A percentile compares a stretch with the other conserved stretches of the same genome.
Conservation (phyloP, 768 basidiomycete genomes). For the Amanita thiersii region DNA sequence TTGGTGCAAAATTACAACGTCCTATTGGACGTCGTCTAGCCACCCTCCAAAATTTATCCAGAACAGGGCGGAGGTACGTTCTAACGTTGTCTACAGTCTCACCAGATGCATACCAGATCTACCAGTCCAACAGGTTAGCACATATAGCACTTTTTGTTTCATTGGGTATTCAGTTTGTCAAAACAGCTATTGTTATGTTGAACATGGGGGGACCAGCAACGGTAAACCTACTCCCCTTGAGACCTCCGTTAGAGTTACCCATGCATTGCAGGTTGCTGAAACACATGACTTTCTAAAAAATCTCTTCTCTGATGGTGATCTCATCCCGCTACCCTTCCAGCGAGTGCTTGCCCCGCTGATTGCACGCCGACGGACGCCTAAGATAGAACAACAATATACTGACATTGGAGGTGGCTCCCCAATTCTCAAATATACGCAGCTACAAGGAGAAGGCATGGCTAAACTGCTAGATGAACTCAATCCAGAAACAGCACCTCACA, state of each 20-base stretch:
- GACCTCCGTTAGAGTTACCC: slow-evolving; percentile 7
- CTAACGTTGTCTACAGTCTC: background rate
- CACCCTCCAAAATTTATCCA: slow-evolving; percentile 30
- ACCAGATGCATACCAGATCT: background rate
- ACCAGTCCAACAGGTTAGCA: slow-evolving; percentile 54
- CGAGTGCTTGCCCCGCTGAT: slow-evolving; percentile 80
- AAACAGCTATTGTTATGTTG: slow-evolving; percentile 83
- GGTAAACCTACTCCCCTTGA: slow-evolving; percentile 32
- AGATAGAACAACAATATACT: slow-evolving; percentile 90
- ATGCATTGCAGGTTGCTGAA: slow-evolving; percentile 63
- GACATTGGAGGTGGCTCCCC: slow-evolving; percentile 97
- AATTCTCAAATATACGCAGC: slow-evolving; percentile 81
- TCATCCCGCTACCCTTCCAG: slow-evolving; percentile 95
- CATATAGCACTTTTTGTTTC: slow-evolving; percentile 10
- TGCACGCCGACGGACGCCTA: slow-evolving; percentile 81
- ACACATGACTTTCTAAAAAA: slow-evolving; percentile 90
- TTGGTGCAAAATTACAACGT: too few relatives aligned
- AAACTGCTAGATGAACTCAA: slow-evolving; percentile 89
- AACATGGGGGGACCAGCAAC: slow-evolving; percentile 99
- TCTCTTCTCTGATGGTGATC: slow-evolving; percentile 86
- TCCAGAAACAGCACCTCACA: slow-evolving; percentile 90
- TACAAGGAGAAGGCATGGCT: slow-evolving; percentile 89
- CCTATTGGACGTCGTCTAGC: slow-evolving; percentile 34
- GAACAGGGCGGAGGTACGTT: slow-evolving; percentile 24
- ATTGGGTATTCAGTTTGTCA: slow-evolving; percentile 8